Evolutionary conservation across 345 rosid species (phyloP).

Genomic region (Eucalyptus pauciflora): DNA sequence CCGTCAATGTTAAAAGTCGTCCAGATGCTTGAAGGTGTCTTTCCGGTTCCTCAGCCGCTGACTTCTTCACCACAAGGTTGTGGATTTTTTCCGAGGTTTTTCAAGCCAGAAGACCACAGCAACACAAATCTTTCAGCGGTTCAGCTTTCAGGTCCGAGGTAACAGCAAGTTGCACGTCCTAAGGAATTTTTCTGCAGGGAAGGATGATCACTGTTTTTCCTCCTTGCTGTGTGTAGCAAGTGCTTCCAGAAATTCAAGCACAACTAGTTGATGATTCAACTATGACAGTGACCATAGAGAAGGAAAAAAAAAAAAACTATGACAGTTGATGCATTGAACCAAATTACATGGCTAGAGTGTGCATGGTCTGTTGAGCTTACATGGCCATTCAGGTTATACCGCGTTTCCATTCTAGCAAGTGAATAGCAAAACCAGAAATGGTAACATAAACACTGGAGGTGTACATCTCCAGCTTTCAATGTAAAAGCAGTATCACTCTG

Average conservation of each 20-base stretch:
- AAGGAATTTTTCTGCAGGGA: neutral
- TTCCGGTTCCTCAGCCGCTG: constrained; percentile 50
- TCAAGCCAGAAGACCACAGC: constrained; percentile 49
- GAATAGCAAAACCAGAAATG: neutral
- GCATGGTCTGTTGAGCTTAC: neutral
- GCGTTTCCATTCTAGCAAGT: neutral
- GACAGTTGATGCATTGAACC: neutral
- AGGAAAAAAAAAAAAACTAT: neutral
- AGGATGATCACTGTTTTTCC: neutral
- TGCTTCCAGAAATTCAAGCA: neutral
- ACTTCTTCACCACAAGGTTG: constrained; percentile 42
- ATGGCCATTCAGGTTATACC: neutral
- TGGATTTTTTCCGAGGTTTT: constrained; percentile 37
- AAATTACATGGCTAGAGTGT: neutral
- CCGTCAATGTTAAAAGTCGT: constrained; percentile 77
- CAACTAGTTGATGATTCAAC: neutral
- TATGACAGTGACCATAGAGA: neutral
- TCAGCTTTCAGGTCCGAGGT: constrained; percentile 90
- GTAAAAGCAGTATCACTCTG: neutral
- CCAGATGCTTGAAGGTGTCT: constrained; percentile 91
- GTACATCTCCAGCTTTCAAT: neutral
- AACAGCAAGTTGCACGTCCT: constrained; percentile 1
- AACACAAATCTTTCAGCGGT: constrained; percentile 60
- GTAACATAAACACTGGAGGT: neutral
- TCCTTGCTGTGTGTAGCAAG: neutral